These are phyloP conservation scores for Trichoderma lentiforme DNA, from an alignment of 2,329 filamentous ascomycete genomes.

Conservation along the genomic window DNA sequence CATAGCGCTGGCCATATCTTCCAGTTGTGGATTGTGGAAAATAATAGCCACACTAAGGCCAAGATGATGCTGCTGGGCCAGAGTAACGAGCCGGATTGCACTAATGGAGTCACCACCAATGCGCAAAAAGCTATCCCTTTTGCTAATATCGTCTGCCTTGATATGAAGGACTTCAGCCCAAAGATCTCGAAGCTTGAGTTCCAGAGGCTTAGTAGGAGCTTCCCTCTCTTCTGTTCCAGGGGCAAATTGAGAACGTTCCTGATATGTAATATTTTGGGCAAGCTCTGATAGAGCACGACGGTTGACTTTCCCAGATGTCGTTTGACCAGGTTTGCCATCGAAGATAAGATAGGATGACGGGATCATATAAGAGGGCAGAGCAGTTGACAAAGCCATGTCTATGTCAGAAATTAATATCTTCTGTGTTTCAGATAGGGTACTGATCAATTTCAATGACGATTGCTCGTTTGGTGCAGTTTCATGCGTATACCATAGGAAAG, in stretches of 20 bases:
- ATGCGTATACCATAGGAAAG: slow-evolving; percentile 1
- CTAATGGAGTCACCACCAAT: slow-evolving; percentile 18
- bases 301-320: slow-evolving; percentile 21
- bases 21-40: neutral
- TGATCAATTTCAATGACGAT: neutral
- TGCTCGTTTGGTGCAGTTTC: neutral
- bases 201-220: neutral
- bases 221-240: neutral
- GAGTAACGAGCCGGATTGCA: slow-evolving; percentile 4
- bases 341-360: slow-evolving; percentile 21
- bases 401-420: slow-evolving; percentile 14
- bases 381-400: neutral
- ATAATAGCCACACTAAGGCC: neutral
- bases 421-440: slow-evolving; percentile 9
- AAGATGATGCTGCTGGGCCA: neutral
- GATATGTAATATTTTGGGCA: neutral
- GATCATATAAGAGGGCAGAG: slow-evolving; percentile 23
- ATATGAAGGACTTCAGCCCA: slow-evolving; percentile 13
- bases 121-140: slow-evolving; percentile 13
- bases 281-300: neutral
- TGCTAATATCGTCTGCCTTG: neutral
- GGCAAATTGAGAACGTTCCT: neutral
- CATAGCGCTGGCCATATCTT: neutral
- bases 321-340: slow-evolving; percentile 19
- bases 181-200: slow-evolving; percentile 1